A percentile compares a stretch with the other conserved stretches of the same genome.
Evolutionary conservation across 495 filamentous ascomycete genomes (phyloP).

Genomic region (Lepraria neglecta): DNA sequence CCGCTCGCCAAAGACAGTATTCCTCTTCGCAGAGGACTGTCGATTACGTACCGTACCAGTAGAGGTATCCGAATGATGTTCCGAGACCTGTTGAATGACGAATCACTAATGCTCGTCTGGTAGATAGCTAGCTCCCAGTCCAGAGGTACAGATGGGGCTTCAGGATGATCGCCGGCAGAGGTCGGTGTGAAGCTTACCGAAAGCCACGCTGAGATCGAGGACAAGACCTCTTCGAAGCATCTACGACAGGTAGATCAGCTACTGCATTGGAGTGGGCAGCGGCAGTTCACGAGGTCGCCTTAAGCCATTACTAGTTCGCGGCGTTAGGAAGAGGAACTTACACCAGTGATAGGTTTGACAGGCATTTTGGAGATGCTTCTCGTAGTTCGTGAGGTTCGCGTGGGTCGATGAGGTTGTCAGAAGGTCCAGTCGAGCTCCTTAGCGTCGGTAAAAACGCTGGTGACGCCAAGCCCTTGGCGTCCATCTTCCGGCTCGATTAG

Average conservation of each 20-base stretch:
- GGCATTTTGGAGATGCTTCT: slow-evolving; percentile 29
- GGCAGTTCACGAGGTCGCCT: not conserved
- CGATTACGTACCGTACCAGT: slow-evolving; percentile 68
- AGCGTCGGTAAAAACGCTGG: not conserved
- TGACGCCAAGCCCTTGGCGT: not conserved
- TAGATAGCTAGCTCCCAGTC: not conserved
- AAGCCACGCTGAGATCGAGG: slow-evolving; percentile 69
- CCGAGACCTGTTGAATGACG: slow-evolving; percentile 50
- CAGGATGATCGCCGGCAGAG: slow-evolving; percentile 7
- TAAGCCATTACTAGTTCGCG: not conserved
- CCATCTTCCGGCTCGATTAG: too few species aligned
- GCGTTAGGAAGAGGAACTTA: slow-evolving; percentile 30
- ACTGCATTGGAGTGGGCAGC: not conserved
- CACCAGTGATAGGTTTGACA: slow-evolving; percentile 52
- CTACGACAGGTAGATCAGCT: slow-evolving; percentile 39
- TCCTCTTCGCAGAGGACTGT: not conserved
- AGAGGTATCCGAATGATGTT: slow-evolving; percentile 64
- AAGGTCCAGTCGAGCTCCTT: not conserved
- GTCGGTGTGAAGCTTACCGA: slow-evolving; percentile 47
- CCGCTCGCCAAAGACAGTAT: too few species aligned
- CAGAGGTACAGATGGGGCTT: not conserved
- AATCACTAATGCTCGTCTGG: slow-evolving; percentile 10
- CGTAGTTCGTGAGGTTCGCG: not conserved
- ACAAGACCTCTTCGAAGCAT: slow-evolving; percentile 70
- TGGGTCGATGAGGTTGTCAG: not conserved